Base-by-base conservation (phyloP, 2,329 filamentous ascomycete genomes). In the Epichloe brachyelytri region DNA sequence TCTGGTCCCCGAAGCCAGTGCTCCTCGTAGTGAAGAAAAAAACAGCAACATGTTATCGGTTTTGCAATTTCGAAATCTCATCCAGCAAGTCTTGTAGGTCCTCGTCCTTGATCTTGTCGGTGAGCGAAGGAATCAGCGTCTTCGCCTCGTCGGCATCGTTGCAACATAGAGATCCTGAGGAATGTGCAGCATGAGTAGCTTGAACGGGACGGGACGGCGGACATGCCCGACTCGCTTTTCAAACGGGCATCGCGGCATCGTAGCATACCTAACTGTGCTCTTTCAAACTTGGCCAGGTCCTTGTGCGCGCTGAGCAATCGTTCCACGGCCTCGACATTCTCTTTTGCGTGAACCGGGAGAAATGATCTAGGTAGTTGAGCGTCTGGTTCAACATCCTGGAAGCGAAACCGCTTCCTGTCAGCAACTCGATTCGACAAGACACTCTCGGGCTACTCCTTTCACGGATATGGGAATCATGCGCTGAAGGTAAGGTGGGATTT, bases 131-230 rank as follows among this genome's bases (percentile, higher is more conserved):
- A 56, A 98, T 95, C 53, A 98, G 77, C 8, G 88, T 95, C 72
- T 95, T 96, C 54, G 93, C 93, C 71, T 98, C 94, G 64, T 98
- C 93, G 53, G 88, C 85, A 43, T 83, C 85, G 61, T 95, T 90
- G 65, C 90, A 95, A 68, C 89, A 95, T 39, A 98, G 75, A 34
- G 88, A 95, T 36, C 89, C 90, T 94, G 62, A 39, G 36, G 26
- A 12, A 5, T 17, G 14, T 26, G 63, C 17, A 19, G 14, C 15
- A 26, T 50, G 34, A 45, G 34, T 15, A 33, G 22, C 22, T 36
- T 38, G 19, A 38, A 30, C 34, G 15, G 12, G 36, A 30, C 34
- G 15, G 12, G 36, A 33, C 19, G 8, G 26, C 3, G 26, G 26
- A 30, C 26, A 30, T 11, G 26, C 8, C 26, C 26, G 26, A 30